Evolutionary conservation across 306 rosid species (phyloP), one percentile per base, ranked within the genome.

Genomic region (Glycine tomentella): DNA sequence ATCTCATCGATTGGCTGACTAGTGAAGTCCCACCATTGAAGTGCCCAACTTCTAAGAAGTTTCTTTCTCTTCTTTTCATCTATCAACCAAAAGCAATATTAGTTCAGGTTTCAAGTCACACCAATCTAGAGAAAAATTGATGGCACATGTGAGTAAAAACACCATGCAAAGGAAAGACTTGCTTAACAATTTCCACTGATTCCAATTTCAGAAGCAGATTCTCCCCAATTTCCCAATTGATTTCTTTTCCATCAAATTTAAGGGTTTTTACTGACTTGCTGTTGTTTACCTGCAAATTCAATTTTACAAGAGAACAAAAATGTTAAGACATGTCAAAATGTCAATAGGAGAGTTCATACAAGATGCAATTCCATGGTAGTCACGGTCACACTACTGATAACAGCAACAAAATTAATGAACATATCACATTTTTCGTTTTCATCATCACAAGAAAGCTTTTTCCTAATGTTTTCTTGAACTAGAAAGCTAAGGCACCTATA

Each of bases 91-190:
- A 86, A 66, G 9, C 65, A 74, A 82, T 73, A 65, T 86, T 79
- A 80, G 78, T 69, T 80, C 69, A 74, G 20, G 68, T 56, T 80
- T 68, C 46, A 76, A 7, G 44, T 46, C 78, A 63, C 3, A 15
- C 63, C 59, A 83, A 78, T 44, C 62, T 42, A 73, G 64, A 68
- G 45, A 80, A 63, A 77, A 62, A 56, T 45, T 62, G 77, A 72
- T 17, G 83, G 81, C 49, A 56, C 15, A 48, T 74, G 80, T 16
- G 74, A 79, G 84, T 65, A 75, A 73, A 82, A 88, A 80, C 85
- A 95, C 98, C 99, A 69, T 95, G 99, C 85, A 95, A 87, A 86
- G 98, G 97, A 82, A 90, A 95, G 57, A 95, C 92, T 84, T 91
- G 92, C 88, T 92, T 93, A 69, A 95, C 88, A 72, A 95, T 78